Evolutionary conservation across 2,329 filamentous ascomycete genomes (phyloP).

Genomic region (Colletotrichum kahawae): DNA sequence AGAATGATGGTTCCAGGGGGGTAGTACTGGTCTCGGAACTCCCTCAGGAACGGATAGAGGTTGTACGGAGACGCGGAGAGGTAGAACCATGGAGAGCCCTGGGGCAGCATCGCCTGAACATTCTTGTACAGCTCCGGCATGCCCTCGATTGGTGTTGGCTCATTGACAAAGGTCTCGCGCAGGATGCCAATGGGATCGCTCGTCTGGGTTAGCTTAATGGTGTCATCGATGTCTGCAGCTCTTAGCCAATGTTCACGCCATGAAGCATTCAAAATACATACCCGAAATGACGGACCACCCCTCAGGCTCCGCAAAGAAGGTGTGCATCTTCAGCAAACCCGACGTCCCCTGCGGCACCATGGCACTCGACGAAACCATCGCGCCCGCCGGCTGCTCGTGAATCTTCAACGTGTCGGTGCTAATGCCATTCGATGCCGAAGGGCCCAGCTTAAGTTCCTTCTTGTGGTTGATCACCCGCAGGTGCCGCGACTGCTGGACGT

Average conservation of each 20-base stretch:
- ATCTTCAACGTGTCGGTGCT: conserved; percentile 66
- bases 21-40: conserved; percentile 75
- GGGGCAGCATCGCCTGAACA: conserved; percentile 58
- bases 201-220: conserved; percentile 90
- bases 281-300: conserved; percentile 86
- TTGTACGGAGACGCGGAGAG: conserved; percentile 94
- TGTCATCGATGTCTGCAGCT: conserved; percentile 84
- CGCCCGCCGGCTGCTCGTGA: conserved; percentile 51
- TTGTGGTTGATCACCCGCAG: conserved; percentile 66
- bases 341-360: conserved; percentile 55
- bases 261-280: conserved; percentile 32
- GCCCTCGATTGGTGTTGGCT: conserved; percentile 71
- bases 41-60: conserved; percentile 83
- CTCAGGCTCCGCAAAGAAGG: conserved; percentile 74
- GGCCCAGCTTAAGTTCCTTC: conserved; percentile 62
- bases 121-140: conserved; percentile 86
- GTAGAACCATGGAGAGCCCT: conserved; percentile 84
- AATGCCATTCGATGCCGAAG: conserved; percentile 75
- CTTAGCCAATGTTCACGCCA: conserved; percentile 8
- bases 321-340: conserved; percentile 68
- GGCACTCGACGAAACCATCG: conserved; percentile 51
- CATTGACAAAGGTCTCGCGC: conserved; percentile 80
- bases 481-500: conserved; percentile 72
- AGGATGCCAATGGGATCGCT: conserved; percentile 81
- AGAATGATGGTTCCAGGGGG: conserved; percentile 82